Percentiles rank a stretch among this genome's conserved stretches.
phyloP scores from a whole-genome alignment of 2,329 filamentous ascomycete species.

The Incumbomyces delicatus region DNA sequence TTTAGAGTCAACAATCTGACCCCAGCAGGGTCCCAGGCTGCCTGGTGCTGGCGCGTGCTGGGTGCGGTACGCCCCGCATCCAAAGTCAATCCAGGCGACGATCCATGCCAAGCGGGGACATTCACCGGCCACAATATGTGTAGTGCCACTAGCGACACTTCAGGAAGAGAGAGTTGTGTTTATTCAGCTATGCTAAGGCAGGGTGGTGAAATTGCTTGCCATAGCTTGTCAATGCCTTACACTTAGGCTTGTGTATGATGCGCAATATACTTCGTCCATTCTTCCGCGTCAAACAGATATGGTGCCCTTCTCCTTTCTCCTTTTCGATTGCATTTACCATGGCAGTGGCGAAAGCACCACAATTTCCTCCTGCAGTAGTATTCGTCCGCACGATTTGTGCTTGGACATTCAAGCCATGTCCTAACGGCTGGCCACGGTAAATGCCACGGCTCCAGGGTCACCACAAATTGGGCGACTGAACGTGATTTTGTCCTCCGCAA shows the following conservation, averaged over 20 bases:
- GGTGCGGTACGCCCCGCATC: neutral
- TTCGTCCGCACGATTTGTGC: constrained; percentile 4
- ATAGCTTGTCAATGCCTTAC: too few relatives aligned
- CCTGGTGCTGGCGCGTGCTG: constrained; percentile 1
- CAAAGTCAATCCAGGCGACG: neutral
- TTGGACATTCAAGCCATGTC: constrained; percentile 18
- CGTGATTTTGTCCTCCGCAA: constrained; percentile 9
- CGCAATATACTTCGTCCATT: neutral
- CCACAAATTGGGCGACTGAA: neutral
- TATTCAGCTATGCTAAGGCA: too few relatives aligned
- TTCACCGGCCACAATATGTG: neutral
- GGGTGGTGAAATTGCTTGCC: too few relatives aligned
- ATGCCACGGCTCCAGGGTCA: neutral
- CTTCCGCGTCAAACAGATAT: too few relatives aligned
- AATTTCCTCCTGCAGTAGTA: too few relatives aligned
- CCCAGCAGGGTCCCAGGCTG: neutral
- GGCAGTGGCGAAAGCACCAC: too few relatives aligned
- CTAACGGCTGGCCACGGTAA: constrained; percentile 13
- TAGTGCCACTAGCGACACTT: neutral
- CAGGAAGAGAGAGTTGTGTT: too few relatives aligned
- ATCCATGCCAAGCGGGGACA: neutral
- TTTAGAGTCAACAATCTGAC: constrained; percentile 4
- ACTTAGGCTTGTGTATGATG: too few relatives aligned
- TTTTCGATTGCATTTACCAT: too few relatives aligned
- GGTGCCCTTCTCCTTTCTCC: too few relatives aligned